Base-by-base conservation (phyloP, 306 rosid species). In the Castanea crenata region DNA sequence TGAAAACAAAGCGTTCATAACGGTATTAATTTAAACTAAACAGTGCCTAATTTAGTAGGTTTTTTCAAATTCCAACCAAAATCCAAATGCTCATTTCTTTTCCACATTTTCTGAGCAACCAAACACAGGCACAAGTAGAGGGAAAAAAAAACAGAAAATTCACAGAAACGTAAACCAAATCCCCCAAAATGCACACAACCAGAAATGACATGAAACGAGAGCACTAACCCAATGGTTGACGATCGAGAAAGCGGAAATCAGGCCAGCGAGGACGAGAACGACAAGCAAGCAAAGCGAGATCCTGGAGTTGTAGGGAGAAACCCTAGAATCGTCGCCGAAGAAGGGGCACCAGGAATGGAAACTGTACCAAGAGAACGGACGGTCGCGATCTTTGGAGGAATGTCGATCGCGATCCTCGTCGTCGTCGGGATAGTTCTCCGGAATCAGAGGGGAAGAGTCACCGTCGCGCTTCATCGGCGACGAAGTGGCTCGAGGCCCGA, bases 391-490 rank as follows among this genome's bases (percentile, higher is more conserved):
- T 72, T 90, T 93, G 18, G 83, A 38, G 12, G 94, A 84, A 78
- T 84, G 89, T 74, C 96, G 98, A 80, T 90, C 93, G 77, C 76
- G 91, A 29, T 86, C 93, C 70, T 85, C 90, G 69, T 86, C 91
- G 81, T 90, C 90, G 84, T 76, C 64, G 55, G 82, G 83, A 81
- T 76, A 82, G 44, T 79, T 80, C 35, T 86, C 92, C 12, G 97
- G 73, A 6, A 88, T 57, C 49, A 91, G 74, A 62, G 98, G 98
- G 2, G 96, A 89, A 3, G 92, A 79, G 59, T 86, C 96, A 9
- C 69, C 92, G 76, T 93, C 99, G 62, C 98, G 96, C 86, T 90
- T 93, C 91, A 90, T 84, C 68, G 99, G 98, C 71, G 98, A 96
- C 54, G 97, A 91, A 32, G 88, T 35, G 80, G 91, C 86, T 51